A percentile compares a stretch with the other conserved stretches of the same genome.
Evolutionary conservation across 345 rosid genomes (phyloP).

Genomic region (Lepidium sativum): DNA sequence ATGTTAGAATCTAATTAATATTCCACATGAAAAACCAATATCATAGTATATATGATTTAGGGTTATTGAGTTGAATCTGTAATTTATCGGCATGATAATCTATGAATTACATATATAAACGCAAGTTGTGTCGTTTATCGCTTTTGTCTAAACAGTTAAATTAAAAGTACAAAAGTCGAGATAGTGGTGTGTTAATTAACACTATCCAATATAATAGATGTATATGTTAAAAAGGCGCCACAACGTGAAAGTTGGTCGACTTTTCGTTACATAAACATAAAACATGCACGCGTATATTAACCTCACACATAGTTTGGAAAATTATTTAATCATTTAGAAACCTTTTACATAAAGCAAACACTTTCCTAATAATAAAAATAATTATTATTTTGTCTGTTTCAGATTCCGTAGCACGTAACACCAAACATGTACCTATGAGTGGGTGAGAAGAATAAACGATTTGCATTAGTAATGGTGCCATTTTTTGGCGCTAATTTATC

Average conservation of each 20-base stretch:
- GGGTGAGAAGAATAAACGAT: not conserved
- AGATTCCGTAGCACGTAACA: not conserved
- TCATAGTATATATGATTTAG: too few species aligned
- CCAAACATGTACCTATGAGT: not conserved
- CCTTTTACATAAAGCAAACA: not conserved
- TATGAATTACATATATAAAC: too few species aligned
- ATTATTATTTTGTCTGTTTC: not conserved
- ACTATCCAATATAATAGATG: not conserved
- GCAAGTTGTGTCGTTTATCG: not conserved
- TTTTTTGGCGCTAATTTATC: not conserved
- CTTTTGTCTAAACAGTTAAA: too few species aligned
- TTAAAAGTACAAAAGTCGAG: not conserved
- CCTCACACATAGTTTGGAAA: not conserved
- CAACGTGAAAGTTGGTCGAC: conserved; percentile 1
- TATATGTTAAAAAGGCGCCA: not conserved
- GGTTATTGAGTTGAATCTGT: too few species aligned
- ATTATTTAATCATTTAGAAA: not conserved
- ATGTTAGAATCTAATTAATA: too few species aligned
- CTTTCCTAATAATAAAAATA: not conserved
- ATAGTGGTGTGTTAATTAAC: too few species aligned
- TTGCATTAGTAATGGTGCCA: not conserved
- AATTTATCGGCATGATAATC: too few species aligned
- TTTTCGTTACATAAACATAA: not conserved
- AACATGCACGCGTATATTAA: not conserved
- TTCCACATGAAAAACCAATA: too few species aligned